Percentiles rank a stretch among this genome's conserved stretches.
phyloP scores from a whole-genome alignment of 805 yeast genomes.

The Yarrowia deformans region DNA sequence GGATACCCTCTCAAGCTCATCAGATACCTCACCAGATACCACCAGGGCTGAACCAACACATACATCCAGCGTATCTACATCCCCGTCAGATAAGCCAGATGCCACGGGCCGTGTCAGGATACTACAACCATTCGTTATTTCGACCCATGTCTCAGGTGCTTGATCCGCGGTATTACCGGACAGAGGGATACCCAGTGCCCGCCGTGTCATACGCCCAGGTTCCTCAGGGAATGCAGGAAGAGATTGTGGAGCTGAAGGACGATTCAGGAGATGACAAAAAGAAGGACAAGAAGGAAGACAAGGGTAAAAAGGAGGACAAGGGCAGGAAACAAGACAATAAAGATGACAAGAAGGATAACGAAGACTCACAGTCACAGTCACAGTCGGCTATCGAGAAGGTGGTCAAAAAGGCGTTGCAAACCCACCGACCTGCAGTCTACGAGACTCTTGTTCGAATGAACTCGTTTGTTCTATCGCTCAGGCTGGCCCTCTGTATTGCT shows the following conservation, averaged over 20 bases:
- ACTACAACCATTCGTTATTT: conserved; percentile 18
- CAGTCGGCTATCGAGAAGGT: conserved; percentile 2
- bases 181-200: conserved; percentile 18
- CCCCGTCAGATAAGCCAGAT: neutral
- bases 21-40: conserved; percentile 16
- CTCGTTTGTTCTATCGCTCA: conserved; percentile 18
- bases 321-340: neutral
- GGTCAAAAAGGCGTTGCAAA: conserved; percentile 14
- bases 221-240: conserved; percentile 19
- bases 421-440: conserved; percentile 19
- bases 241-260: conserved; percentile 27
- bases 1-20: neutral
- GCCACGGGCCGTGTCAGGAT: conserved; percentile 1
- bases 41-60: neutral
- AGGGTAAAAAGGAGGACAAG: neutral
- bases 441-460: conserved; percentile 30
- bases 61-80: neutral
- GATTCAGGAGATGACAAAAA: neutral
- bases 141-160: conserved; percentile 8
- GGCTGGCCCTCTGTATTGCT: conserved; percentile 17
- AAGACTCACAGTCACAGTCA: neutral
- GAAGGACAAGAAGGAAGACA: neutral
- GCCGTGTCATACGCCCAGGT: conserved; percentile 2
- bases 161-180: conserved; percentile 10
- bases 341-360: neutral